Conservation (phyloP, 257 asterid genomes). For the Schizonepeta tenuifolia region DNA sequence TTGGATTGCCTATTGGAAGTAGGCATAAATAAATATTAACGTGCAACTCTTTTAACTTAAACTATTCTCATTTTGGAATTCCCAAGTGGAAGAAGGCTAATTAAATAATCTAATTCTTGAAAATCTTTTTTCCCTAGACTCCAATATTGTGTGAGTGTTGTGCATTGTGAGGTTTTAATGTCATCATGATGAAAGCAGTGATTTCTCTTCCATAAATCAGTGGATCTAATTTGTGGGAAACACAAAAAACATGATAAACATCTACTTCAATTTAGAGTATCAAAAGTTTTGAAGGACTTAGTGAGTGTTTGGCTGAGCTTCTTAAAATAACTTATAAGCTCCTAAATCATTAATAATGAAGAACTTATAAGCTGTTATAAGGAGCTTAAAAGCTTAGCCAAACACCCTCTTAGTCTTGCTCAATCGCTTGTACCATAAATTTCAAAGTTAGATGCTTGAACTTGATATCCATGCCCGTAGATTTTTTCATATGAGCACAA, state of each 20-base stretch:
- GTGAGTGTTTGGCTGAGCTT: too few species aligned
- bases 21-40: constrained; percentile 3
- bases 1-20: constrained; percentile 5
- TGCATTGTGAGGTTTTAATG: constrained; percentile 21
- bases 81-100: not conserved
- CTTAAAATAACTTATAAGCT: too few species aligned
- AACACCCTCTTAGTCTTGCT: too few species aligned
- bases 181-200: not conserved
- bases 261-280: constrained; percentile 9
- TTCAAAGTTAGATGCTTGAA: not conserved
- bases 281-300: not conserved
- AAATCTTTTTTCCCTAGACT: not conserved
- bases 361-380: too few species aligned
- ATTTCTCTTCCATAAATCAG: not conserved
- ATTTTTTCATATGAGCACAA: not conserved
- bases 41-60: not conserved
- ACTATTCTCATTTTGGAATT: constrained; percentile 1
- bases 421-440: not conserved
- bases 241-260: not conserved
- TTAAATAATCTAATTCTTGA: not conserved
- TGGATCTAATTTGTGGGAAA: not conserved
- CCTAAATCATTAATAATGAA: too few species aligned
- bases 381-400: too few species aligned
- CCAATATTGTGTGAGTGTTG: constrained; percentile 8
- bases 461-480: not conserved